Evolutionary conservation across 140 eudicot species (phyloP).

Genomic region (Bidens hawaiensis): DNA sequence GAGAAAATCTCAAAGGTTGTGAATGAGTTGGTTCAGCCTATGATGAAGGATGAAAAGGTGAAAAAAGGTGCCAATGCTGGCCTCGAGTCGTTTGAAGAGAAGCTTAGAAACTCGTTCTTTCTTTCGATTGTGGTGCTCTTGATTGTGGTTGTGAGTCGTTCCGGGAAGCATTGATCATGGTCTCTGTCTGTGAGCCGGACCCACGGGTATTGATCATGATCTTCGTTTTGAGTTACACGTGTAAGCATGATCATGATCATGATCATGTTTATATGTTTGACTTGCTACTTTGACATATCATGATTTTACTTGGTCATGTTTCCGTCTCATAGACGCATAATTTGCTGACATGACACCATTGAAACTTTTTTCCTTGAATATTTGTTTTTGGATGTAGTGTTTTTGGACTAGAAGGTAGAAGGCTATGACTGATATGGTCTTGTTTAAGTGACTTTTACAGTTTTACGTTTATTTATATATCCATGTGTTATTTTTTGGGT

Average conservation of each 20-base stretch:
- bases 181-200: not conserved
- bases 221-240: not conserved
- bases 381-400: not conserved
- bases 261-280: not conserved
- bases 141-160: constrained; percentile 60
- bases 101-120: constrained; percentile 47
- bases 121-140: constrained; percentile 60
- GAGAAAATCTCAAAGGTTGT: constrained; percentile 48
- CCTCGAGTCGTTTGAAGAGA: constrained; percentile 34
- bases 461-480: no score
- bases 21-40: constrained; percentile 33
- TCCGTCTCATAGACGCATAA: constrained; percentile 12
- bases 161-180: constrained; percentile 21
- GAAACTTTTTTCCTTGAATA: not conserved
- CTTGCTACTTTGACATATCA: not conserved
- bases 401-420: not conserved
- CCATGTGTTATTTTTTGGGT: no score
- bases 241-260: not conserved
- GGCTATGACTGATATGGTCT: not conserved
- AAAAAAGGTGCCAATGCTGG: not conserved
- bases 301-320: not conserved
- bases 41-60: constrained; percentile 15
- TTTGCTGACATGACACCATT: constrained; percentile 44
- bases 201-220: not conserved
- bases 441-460: no score